phyloP scores from a whole-genome alignment of 306 rosid genomes.

The Vigna mungo region DNA sequence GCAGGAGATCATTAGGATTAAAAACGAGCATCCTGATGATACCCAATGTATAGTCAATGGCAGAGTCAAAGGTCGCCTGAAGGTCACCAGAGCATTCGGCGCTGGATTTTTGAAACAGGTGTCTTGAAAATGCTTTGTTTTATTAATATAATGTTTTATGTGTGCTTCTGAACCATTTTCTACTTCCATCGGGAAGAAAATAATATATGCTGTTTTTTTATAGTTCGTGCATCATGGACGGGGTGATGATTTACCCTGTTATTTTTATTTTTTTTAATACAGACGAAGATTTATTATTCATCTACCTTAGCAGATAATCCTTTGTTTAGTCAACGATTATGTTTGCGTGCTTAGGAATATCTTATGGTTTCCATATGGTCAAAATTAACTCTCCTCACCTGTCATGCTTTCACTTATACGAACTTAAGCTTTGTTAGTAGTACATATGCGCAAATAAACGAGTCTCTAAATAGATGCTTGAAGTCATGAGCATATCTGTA shows the following conservation, averaged over 20 bases:
- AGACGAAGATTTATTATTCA: constrained; percentile 2
- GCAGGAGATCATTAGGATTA: constrained; percentile 92
- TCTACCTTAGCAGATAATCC: constrained; percentile 22
- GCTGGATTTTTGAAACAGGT: constrained; percentile 99
- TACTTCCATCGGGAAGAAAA: constrained; percentile 19
- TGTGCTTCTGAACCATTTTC: constrained; percentile 33
- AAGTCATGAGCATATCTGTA: neutral
- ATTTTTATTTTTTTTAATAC: neutral
- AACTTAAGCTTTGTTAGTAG: neutral
- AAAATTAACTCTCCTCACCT: neutral
- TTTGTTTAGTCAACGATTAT: constrained; percentile 1
- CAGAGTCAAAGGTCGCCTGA: constrained; percentile 96
- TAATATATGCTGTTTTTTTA: constrained; percentile 3
- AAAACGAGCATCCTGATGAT: constrained; percentile 96
- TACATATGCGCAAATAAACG: neutral
- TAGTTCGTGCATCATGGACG: constrained; percentile 23
- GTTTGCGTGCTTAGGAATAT: neutral
- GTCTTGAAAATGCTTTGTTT: constrained; percentile 32
- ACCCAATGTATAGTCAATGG: constrained; percentile 81
- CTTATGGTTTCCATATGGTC: no score
- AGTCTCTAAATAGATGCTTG: constrained; percentile 11
- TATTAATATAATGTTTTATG: constrained; percentile 13
- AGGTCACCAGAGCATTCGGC: constrained; percentile 97
- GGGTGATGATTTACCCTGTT: constrained; percentile 3
- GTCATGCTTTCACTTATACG: neutral